A percentile compares a stretch with the other conserved stretches of the same genome.
These are phyloP conservation scores for Nicotiana sylvestris DNA, from an alignment of 257 asterid genomes.

Conservation along the genomic window DNA sequence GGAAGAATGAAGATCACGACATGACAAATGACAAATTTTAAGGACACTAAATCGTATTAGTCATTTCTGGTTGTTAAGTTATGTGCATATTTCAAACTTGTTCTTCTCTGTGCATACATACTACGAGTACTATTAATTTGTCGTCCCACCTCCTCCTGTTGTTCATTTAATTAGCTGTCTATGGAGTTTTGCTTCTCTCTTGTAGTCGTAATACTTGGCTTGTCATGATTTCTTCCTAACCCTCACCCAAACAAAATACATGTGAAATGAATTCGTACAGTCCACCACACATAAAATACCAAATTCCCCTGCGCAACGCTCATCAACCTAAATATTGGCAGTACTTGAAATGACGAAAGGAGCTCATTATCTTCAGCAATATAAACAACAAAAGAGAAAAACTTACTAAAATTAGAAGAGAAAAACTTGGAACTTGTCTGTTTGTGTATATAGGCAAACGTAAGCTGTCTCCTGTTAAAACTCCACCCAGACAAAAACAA, in stretches of 20 bases:
- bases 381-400: neutral
- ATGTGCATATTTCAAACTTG: too few species aligned
- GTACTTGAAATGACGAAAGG: neutral
- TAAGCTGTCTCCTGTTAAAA: neutral
- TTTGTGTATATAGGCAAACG: neutral
- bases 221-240: neutral
- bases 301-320: neutral
- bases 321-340: constrained; percentile 7
- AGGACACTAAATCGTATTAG: too few species aligned
- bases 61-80: too few species aligned
- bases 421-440: neutral
- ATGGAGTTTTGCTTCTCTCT: too few species aligned
- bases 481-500: constrained; percentile 2
- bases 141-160: neutral
- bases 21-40: too few species aligned
- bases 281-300: neutral
- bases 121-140: too few species aligned
- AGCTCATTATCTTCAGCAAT: neutral
- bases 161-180: neutral
- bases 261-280: neutral
- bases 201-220: too few species aligned
- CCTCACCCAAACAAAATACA: neutral
- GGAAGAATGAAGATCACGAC: too few species aligned
- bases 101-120: too few species aligned
- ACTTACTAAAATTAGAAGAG: constrained; percentile 1